Conservation (phyloP, 805 yeast species). For the Starmera pachycereana region DNA sequence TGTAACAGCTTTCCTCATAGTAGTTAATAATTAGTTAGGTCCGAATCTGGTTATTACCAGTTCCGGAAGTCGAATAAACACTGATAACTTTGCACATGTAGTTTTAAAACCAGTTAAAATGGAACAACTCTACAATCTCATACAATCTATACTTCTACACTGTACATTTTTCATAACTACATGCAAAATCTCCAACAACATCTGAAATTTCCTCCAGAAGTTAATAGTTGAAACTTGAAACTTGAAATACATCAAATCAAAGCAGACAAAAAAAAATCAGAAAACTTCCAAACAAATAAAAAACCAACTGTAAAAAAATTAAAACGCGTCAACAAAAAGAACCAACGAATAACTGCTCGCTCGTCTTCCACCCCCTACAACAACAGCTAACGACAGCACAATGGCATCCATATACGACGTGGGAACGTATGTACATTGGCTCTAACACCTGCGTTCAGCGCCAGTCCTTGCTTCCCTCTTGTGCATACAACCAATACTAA, state of each 20-base stretch:
- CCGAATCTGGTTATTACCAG: no score
- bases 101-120: no score
- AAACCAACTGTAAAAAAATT: background rate
- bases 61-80: no score
- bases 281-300: background rate
- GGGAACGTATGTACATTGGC: constrained; percentile 37
- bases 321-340: background rate
- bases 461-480: background rate
- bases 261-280: background rate
- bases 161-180: no score
- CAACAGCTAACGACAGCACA: background rate
- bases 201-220: no score
- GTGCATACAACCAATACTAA: constrained; percentile 17
- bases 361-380: background rate
- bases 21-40: no score
- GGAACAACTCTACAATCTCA: no score
- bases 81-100: no score
- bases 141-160: no score
- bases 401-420: constrained; percentile 36
- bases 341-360: background rate
- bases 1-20: no score
- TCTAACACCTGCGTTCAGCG: background rate
- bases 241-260: background rate
- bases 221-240: no score
- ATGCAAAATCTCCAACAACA: no score